Conservation (phyloP, 306 rosid species). For the Fragaria iinumae region DNA sequence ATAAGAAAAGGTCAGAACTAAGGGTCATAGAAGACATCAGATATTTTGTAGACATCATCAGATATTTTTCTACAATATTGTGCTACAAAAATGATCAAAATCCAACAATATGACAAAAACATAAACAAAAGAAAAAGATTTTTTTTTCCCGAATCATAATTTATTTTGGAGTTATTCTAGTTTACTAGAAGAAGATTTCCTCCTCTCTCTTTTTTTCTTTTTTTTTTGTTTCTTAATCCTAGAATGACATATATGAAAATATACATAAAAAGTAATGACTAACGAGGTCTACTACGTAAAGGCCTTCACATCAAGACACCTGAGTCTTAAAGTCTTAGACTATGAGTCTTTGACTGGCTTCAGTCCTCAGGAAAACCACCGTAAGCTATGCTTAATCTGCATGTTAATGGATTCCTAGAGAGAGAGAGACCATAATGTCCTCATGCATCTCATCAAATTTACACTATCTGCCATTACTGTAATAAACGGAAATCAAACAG, state of each 20-base stretch:
- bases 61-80: neutral
- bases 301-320: neutral
- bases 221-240: neutral
- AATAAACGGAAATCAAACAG: neutral
- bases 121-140: neutral
- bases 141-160: too few relatives aligned
- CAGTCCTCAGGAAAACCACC: neutral
- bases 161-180: too few relatives aligned
- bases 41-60: neutral
- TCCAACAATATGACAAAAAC: neutral
- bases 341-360: neutral
- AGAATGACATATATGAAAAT: neutral
- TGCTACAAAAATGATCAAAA: neutral
- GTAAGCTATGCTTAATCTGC: neutral
- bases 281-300: neutral
- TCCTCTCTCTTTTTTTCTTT: too few relatives aligned
- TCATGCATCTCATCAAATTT: constrained; percentile 2
- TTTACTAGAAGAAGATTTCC: neutral
- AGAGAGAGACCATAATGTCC: neutral
- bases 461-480: neutral
- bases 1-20: neutral
- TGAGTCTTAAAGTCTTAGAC: neutral
- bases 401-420: neutral
- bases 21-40: neutral
- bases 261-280: neutral